Percentiles rank a stretch among this genome's conserved stretches.
Evolutionary conservation across 495 filamentous ascomycete genomes (phyloP).

Genomic region (Penicillium odoratum): DNA sequence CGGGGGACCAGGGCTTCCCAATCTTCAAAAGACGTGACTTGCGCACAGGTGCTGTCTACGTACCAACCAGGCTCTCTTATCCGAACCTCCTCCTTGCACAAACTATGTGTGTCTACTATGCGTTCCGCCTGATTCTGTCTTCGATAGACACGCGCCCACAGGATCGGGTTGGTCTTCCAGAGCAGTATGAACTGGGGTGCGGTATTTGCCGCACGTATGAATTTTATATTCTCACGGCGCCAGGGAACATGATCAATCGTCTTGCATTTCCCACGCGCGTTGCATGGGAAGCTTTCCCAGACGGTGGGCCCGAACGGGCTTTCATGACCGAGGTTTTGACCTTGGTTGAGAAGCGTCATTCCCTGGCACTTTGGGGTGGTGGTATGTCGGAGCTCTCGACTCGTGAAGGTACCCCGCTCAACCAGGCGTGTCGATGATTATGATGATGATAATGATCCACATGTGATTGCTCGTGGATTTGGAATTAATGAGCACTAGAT

Average conservation of each 20-base stretch:
- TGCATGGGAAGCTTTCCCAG: conserved; percentile 45
- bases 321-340: conserved; percentile 42
- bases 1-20: conserved; percentile 33
- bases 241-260: conserved; percentile 50
- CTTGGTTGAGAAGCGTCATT: conserved; percentile 42
- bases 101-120: conserved; percentile 45
- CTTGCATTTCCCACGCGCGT: conserved; percentile 46
- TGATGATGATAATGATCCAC: conserved; percentile 2
- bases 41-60: conserved; percentile 38
- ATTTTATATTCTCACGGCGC: conserved; percentile 41
- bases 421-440: not conserved
- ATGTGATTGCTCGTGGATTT: not conserved
- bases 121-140: conserved; percentile 39
- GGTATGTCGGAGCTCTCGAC: conserved; percentile 43
- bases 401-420: conserved; percentile 26
- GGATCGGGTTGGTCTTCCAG: conserved; percentile 32
- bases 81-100: conserved; percentile 45
- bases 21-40: conserved; percentile 41
- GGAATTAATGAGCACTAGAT: conserved; percentile 7
- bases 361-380: conserved; percentile 43
- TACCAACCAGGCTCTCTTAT: conserved; percentile 38
- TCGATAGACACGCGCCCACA: conserved; percentile 37
- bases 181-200: conserved; percentile 44
- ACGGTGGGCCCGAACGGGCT: conserved; percentile 36
- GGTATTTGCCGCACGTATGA: conserved; percentile 44